Conservation (phyloP, 208 protist species). For the Trypanosoma brucei region DNA sequence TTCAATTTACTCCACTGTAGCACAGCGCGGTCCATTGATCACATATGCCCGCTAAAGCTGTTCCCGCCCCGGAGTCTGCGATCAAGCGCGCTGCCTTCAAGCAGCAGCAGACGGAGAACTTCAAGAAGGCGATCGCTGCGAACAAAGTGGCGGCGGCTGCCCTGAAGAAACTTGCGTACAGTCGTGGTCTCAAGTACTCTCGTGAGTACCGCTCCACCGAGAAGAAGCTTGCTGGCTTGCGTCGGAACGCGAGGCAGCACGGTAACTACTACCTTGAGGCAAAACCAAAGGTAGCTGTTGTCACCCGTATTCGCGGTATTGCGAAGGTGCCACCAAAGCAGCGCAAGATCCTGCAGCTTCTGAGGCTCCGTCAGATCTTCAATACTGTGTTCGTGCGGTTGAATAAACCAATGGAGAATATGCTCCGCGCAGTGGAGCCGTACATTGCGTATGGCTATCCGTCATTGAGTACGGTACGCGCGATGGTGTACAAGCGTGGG, state of each 20-base stretch:
- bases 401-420: conserved; percentile 99
- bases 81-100: conserved; percentile 89
- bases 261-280: conserved; percentile 97
- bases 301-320: conserved; percentile 99
- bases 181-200: conserved; percentile 89
- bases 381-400: conserved; percentile 99
- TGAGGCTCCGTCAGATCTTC: conserved; percentile 99
- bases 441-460: conserved; percentile 99
- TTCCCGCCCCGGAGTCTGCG: conserved; percentile 84
- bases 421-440: conserved; percentile 98
- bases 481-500: conserved; percentile 99
- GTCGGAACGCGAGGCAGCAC: conserved; percentile 85
- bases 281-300: conserved; percentile 98
- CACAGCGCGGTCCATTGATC: background rate
- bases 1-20: no score
- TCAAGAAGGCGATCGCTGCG: conserved; percentile 77
- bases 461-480: conserved; percentile 94
- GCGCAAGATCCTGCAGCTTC: conserved; percentile 98
- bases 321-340: conserved; percentile 96
- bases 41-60: conserved; percentile 57
- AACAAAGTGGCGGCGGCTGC: conserved; percentile 62
- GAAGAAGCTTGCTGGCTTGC: conserved; percentile 76
- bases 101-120: conserved; percentile 87
- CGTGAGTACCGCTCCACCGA: conserved; percentile 94
- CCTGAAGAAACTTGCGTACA: conserved; percentile 72